phyloP scores from a whole-genome alignment of 2,329 filamentous ascomycete species.

The Coniella lustricola region DNA sequence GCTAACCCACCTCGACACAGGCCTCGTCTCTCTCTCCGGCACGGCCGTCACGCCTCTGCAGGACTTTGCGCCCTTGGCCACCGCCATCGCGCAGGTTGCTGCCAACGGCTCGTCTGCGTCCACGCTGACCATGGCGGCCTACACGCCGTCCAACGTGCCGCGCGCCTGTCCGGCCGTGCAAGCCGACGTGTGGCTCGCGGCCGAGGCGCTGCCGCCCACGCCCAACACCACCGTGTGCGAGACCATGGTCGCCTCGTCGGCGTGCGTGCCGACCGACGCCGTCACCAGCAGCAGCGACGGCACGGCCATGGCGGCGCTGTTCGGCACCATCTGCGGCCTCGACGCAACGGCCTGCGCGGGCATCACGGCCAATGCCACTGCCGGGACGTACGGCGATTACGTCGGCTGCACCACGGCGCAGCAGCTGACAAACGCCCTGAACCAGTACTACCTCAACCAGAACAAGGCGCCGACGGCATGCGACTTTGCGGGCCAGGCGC shows the following conservation, averaged over 20 bases:
- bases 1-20: conserved; percentile 25
- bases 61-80: conserved; percentile 47
- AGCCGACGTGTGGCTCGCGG: conserved; percentile 58
- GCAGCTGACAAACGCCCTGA: conserved; percentile 66
- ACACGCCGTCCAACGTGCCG: conserved; percentile 64
- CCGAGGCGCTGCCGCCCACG: conserved; percentile 66
- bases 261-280: conserved; percentile 54
- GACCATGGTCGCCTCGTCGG: conserved; percentile 73
- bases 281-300: conserved; percentile 47
- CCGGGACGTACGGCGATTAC: conserved; percentile 67
- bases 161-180: conserved; percentile 63
- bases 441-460: conserved; percentile 62
- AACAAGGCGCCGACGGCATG: conserved; percentile 53
- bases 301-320: conserved; percentile 59
- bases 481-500: conserved; percentile 62
- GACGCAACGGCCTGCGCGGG: conserved; percentile 52
- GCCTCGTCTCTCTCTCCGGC: conserved; percentile 55
- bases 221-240: conserved; percentile 72
- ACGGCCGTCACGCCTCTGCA: conserved; percentile 44
- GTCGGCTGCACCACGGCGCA: conserved; percentile 65
- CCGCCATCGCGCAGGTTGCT: conserved; percentile 66
- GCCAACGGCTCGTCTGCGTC: conserved; percentile 54
- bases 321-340: conserved; percentile 64
- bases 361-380: conserved; percentile 60
- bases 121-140: conserved; percentile 55